Base-by-base conservation (phyloP, 257 asterid species). In the Prunella vulgaris region DNA sequence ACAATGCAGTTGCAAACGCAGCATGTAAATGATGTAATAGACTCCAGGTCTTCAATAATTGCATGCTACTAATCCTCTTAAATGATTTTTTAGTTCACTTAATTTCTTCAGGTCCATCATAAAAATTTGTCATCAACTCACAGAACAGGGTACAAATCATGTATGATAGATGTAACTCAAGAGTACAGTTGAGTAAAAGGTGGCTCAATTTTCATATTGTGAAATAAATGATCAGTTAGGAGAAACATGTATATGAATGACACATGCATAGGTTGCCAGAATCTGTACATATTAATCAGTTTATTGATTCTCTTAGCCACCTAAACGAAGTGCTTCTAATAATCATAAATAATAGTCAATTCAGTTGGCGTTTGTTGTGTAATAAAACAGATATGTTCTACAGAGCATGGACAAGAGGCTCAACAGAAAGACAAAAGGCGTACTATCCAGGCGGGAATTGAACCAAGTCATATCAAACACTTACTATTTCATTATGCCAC, bases 351-450 rank as follows among this genome's bases (percentile, higher is more conserved):
- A 48, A 35, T 22, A 53, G 48, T 66, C 32, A 25, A 4, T 42
- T 58, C 71, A 66, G 64, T 51, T 56, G 49, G 20, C 25, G 51
- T 42, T 5, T 42, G 18, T 2, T 32, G 51, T 37, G 62, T 32
- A 69, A 70, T 33, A 64, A 70, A 63, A 6, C 48, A 42, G 25
- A 69, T 20, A 40, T 7, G 30, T n/a, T 40, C 32, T 65, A 37
- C 1, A 53, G 30, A 53, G 71, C 57, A 52, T 30, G 48, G n/a
- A 64, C 56, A 60, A 42, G 12, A 66, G 18, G 38, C 24, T 6
- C 13, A 5, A 37, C 7, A 1, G 25, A 5, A 40, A 15, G 18
- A 64, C 63, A 42, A 46, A 61, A 25, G 14, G 53, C 21, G 53
- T 0, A 46, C 5, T 46, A 46, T 46, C 20, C 53, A 60, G 42